Evolutionary conservation across 129 eudicot species (phyloP).

Genomic region (Scalesia atractyloides): DNA sequence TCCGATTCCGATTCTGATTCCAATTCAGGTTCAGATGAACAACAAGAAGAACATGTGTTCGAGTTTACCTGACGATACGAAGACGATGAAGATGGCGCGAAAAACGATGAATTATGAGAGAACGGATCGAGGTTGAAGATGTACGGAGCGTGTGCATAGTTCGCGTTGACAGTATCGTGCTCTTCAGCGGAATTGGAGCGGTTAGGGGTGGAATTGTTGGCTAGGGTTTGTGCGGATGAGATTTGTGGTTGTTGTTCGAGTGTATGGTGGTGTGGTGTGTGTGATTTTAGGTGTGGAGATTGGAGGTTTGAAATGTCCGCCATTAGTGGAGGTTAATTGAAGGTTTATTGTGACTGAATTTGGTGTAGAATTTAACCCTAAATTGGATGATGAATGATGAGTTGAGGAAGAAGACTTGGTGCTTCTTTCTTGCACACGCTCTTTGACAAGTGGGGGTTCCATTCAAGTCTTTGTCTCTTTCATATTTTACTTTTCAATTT

Average conservation of each 20-base stretch:
- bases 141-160: constrained; percentile 20
- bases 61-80: constrained; percentile 21
- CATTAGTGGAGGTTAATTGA: constrained; percentile 17
- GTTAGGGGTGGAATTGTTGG: constrained; percentile 4
- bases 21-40: constrained; percentile 22
- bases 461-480: background rate
- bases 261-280: constrained; percentile 1
- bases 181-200: too few relatives aligned
- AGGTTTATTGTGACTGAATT: background rate
- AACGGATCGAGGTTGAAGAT: constrained; percentile 44
- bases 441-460: constrained; percentile 26
- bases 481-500: background rate
- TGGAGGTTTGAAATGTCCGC: constrained; percentile 18
- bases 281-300: too few relatives aligned
- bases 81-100: constrained; percentile 27
- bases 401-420: constrained; percentile 18
- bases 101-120: constrained; percentile 36
- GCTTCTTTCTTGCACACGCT: constrained; percentile 30
- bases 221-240: constrained; percentile 28
- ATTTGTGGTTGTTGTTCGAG: constrained; percentile 14
- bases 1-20: constrained; percentile 25
- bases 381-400: constrained; percentile 8
- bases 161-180: constrained; percentile 19
- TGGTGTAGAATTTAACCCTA: background rate
- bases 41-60: constrained; percentile 24